Base-by-base conservation (phyloP, 1,284 basidiomycete species). In the Golubevia pallescens region DNA sequence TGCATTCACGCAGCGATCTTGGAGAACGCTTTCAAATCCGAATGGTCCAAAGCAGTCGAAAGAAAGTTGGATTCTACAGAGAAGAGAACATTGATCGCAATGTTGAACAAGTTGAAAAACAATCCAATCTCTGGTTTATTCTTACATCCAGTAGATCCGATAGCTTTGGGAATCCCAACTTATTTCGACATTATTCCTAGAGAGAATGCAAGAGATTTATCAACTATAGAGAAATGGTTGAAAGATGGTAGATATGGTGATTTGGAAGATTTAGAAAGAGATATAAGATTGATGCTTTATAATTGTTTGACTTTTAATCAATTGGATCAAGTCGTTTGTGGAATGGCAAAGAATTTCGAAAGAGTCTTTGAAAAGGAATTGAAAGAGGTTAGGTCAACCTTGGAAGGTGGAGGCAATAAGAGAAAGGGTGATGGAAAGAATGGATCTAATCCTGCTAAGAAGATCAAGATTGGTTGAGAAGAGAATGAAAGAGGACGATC, bases 291-390 rank as follows among this genome's bases (percentile, higher is more conserved):
- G 48, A 95, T 97, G 93, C 86, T 93, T 63, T 85, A 89, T 67
- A 97, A 96, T 81, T 93, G 93, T 48, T 90, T 92, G 83, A 89
- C 88, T 57, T 97, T 95, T 88, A 97, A 97, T 78, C 92, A 92
- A 0, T 87, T 87, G 0, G 90, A 92, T 56, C 93, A 92, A 3
- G 92, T 92, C 65, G 92, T 95, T 4, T 91, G 91, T 7, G 86
- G 80, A 20, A 79, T 84, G 1, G 87, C 85, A 0, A 74, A 77
- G 34, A 75, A 75, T 28, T 81, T 87, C 61, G 86, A 86, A 60
- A 76, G 74, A 32, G 79, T 77, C 21, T 88, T 85, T 65, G 69
- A 75, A 24, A 60, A 73, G 19, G 80, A 78, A 57, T 68, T 79
- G 16, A 58, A 51, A 13, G 68, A 69, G 48, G 66, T 76, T 16